Evolutionary conservation across 495 filamentous ascomycete genomes (phyloP), one percentile per base, ranked within the genome.

Genomic region (Aspergillus coremiiformis): DNA sequence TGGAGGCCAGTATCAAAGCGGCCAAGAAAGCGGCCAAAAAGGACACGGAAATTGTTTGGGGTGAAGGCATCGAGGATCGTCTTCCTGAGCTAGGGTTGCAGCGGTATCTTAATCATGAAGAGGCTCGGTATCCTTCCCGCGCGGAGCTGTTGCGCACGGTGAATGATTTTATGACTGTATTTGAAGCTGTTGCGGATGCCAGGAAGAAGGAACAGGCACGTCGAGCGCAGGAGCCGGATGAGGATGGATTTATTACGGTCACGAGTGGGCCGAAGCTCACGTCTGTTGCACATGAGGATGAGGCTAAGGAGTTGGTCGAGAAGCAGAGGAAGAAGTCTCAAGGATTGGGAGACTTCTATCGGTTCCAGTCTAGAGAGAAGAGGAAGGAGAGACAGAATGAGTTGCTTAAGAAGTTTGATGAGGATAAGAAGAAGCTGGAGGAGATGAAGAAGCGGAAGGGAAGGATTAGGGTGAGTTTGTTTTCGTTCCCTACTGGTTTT

Each of bases 221-320:
- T 50, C 69, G 81, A 53, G 78, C 86, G 41, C 79, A 83, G 59
- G 84, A 85, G 59, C 89, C 93, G 9, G 93, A 98, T 64, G 90
- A 89, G 62, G 94, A 98, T 68, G 93, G 93, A 9, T 98, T 98
- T 63, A 77, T 96, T 19, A 96, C 89, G 26, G 94, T 98, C 24
- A 87, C 84, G 4, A 77, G 85, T 50, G 91, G 90, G 12, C 73
- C 73, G 35, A 82, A 86, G 50, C 74, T 76, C 9, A 89, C 87
- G 11, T 84, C 87, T 8, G 79, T 86, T 2, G 88, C 87, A 15
- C 73, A 81, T 41, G 79, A 83, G 53, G 86, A 87, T 58, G 88
- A 90, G 60, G 84, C 86, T 10, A 80, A 84, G 67, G 82, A 80
- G 62, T 76, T 84, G 58, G 79, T 81, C 54, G 79, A 82, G 68